Percentiles rank a stretch among this genome's conserved stretches.
Conservation (phyloP, 192 early-diverging fungal species). For the Lunasporangiospora selenospora region DNA sequence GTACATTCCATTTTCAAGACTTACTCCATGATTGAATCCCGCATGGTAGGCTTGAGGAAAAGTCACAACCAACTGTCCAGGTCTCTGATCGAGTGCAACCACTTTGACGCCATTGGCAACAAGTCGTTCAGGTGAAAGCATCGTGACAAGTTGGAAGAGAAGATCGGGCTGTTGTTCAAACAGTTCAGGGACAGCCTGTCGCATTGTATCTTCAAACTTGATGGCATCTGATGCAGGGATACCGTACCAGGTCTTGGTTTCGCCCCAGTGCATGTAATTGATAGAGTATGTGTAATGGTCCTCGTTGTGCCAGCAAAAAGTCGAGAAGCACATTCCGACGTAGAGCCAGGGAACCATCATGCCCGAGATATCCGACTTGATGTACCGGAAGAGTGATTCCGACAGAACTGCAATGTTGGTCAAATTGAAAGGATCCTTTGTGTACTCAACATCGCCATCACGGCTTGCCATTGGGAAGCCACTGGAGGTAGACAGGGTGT, state of each 20-base stretch:
- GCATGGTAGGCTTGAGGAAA: constrained; percentile 96
- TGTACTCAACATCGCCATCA: constrained; percentile 69
- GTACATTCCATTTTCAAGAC: constrained; percentile 4
- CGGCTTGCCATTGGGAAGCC: constrained; percentile 83
- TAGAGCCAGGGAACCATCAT: constrained; percentile 99
- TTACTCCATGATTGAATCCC: constrained; percentile 96
- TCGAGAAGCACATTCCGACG: constrained; percentile 93
- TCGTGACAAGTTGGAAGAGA: constrained; percentile 92
- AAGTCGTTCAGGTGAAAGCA: constrained; percentile 82
- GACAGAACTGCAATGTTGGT: constrained; percentile 84
- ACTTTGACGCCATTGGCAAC: constrained; percentile 78
- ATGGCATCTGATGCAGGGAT: constrained; percentile 82
- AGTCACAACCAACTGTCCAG: constrained; percentile 94
- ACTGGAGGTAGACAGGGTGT: constrained; percentile 56
- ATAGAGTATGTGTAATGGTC: constrained; percentile 97
- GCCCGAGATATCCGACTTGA: constrained; percentile 92
- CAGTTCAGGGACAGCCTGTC: constrained; percentile 79
- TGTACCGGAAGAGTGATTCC: constrained; percentile 86
- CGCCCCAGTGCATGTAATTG: constrained; percentile 97
- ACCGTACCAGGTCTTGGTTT: constrained; percentile 98
- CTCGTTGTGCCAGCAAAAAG: constrained; percentile 99
- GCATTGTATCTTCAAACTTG: constrained; percentile 87
- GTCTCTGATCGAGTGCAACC: constrained; percentile 82
- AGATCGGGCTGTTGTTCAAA: constrained; percentile 93
- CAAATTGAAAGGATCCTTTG: constrained; percentile 85